phyloP scores from a whole-genome alignment of 2,329 filamentous ascomycete species.

The Xylaria sp. region DNA sequence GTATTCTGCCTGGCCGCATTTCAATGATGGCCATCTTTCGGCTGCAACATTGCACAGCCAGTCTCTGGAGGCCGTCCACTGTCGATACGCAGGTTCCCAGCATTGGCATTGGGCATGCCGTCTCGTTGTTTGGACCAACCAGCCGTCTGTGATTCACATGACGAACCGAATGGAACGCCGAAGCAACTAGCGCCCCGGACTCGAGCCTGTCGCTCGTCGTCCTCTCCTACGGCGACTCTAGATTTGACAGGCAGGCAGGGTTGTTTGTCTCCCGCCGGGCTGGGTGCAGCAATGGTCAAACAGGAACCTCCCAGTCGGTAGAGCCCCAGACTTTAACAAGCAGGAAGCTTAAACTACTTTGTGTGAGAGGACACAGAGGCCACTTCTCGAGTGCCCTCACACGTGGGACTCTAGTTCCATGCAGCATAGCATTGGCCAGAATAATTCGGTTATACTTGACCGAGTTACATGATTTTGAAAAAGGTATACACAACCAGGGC shows the following conservation, averaged over 20 bases:
- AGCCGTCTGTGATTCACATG: constrained; percentile 31
- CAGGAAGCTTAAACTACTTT: constrained; percentile 16
- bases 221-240: constrained; percentile 16
- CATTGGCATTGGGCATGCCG: constrained; percentile 36
- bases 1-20: constrained; percentile 38
- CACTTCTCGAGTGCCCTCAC: constrained; percentile 2
- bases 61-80: constrained; percentile 45
- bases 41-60: constrained; percentile 50
- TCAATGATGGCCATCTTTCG: constrained; percentile 38
- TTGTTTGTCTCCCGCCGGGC: constrained; percentile 20
- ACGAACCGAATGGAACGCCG: constrained; percentile 42
- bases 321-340: constrained; percentile 23
- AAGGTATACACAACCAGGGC: constrained; percentile 26
- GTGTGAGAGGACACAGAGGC: constrained; percentile 25
- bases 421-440: constrained; percentile 24
- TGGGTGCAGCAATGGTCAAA: constrained; percentile 25
- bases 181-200: constrained; percentile 41
- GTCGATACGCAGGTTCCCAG: constrained; percentile 34
- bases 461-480: constrained; percentile 5
- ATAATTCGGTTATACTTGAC: constrained; percentile 26
- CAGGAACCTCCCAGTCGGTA: constrained; percentile 33
- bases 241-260: constrained; percentile 19
- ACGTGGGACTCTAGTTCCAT: constrained; percentile 15
- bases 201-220: constrained; percentile 25
- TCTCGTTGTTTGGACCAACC: constrained; percentile 41